Evolutionary conservation across 257 asterid genomes (phyloP), one percentile per base, ranked within the genome.

Genomic region (Nicotiana knightiana): DNA sequence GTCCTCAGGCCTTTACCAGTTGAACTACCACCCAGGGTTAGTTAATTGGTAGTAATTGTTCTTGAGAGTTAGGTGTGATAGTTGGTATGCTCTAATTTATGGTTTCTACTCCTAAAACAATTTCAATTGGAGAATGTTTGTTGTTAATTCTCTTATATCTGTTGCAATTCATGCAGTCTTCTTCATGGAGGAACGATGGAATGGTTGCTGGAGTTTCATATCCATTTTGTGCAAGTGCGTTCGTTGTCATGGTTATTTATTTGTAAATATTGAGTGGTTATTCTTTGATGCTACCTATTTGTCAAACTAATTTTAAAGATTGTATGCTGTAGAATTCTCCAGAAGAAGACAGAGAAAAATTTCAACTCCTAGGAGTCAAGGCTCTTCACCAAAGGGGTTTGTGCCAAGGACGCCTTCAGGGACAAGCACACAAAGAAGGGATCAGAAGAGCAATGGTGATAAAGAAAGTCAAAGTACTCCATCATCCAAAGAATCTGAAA

Each of bases 141-240:
- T 48, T 48, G 7, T 48, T 7, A 71, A 62, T 2, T 15, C 9
- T 83, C 48, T 84, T 11, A 81, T 73, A 37, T 68, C 48, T 82
- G 53, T 64, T 59, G 53, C 67, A 76, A 65, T 81, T 58, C 53
- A 43, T 88, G 88, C 97, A 93, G 99, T 89, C 89, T 82, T 89
- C 84, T 82, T 82, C 76, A 35, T 86, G 90, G 93, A 87, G 86
- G 81, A 81, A 83, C 76, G 87, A 84, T 84, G 83, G 80, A 51
- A 81, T 77, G 76, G 85, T 82, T 35, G 87, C 88, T 46, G 83
- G 73, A 46, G 78, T 84, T 68, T 73, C 93, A 18, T 83, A 63
- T 84, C 85, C 88, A 85, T 88, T 87, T 81, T 76, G 92, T 82
- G 98, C 98, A 86, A 90, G 91, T 91, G 91, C 97, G 97, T 91